These are phyloP conservation scores for Apostasia shenzhenica DNA, from an alignment of 106 monocot species.

Conservation along the genomic window DNA sequence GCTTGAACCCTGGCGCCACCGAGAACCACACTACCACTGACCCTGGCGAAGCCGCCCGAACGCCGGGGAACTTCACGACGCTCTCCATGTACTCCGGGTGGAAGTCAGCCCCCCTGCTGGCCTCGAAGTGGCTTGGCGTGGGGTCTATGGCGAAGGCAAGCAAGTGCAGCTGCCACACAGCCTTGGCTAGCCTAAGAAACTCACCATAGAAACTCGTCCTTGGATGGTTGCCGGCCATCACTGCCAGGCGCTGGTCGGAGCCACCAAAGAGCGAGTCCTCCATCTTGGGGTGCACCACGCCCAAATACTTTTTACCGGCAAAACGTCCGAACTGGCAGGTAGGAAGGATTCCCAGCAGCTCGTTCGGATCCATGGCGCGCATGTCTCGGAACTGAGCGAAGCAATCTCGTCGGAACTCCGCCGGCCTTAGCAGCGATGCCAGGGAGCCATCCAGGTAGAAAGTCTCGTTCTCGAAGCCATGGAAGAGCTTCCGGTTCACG, in stretches of 20 bases:
- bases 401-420: constrained; percentile 57
- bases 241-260: constrained; percentile 41
- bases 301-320: constrained; percentile 60
- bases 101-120: constrained; percentile 57
- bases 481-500: constrained; percentile 58
- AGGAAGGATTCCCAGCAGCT: constrained; percentile 83
- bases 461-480: constrained; percentile 92
- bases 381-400: constrained; percentile 85
- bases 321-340: constrained; percentile 78
- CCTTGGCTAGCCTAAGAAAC: constrained; percentile 70
- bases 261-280: constrained; percentile 69
- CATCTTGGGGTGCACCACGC: constrained; percentile 52
- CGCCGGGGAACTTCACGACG: constrained; percentile 41
- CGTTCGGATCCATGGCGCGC: constrained; percentile 74
- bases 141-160: constrained; percentile 85
- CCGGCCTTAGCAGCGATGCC: constrained; percentile 67
- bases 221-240: constrained; percentile 48
- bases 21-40: constrained; percentile 61
- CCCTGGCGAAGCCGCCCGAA: constrained; percentile 10
- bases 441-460: constrained; percentile 96
- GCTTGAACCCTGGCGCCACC: constrained; percentile 76
- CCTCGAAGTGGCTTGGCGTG: constrained; percentile 75
- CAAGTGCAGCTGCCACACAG: constrained; percentile 88
- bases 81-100: constrained; percentile 80
- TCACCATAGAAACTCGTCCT: constrained; percentile 77